Evolutionary conservation across 345 rosid genomes (phyloP).

Genomic region (Citrus medica): DNA sequence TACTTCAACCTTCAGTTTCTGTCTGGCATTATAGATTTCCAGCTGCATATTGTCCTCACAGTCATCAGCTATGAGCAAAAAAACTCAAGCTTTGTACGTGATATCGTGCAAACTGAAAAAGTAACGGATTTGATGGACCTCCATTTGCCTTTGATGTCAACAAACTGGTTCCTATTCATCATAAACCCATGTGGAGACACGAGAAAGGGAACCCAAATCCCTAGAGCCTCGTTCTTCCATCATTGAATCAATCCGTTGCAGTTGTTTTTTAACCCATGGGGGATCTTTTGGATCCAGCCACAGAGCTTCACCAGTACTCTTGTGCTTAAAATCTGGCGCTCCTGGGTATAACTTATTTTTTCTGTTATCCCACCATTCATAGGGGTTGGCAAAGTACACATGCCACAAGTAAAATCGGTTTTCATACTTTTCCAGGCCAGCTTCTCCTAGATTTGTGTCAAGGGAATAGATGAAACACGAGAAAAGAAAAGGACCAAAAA

Average conservation of each 20-base stretch:
- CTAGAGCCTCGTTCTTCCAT: constrained; percentile 23
- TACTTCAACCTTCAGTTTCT: too few relatives aligned
- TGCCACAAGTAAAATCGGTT: constrained; percentile 66
- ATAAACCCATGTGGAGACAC: constrained; percentile 44
- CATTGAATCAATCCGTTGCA: constrained; percentile 52
- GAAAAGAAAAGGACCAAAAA: neutral
- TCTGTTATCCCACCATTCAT: constrained; percentile 90
- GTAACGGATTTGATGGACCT: neutral
- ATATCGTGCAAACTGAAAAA: neutral
- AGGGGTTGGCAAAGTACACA: constrained; percentile 56
- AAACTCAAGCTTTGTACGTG: neutral
- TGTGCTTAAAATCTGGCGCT: constrained; percentile 75
- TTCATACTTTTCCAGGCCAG: constrained; percentile 17
- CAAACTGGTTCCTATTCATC: constrained; percentile 25
- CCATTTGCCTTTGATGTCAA: neutral
- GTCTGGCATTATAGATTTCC: neutral
- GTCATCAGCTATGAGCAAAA: neutral
- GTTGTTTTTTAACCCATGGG: constrained; percentile 61
- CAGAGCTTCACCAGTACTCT: constrained; percentile 63
- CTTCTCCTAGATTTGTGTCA: constrained; percentile 29
- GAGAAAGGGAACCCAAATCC: constrained; percentile 14
- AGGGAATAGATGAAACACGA: neutral
- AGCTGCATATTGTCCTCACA: neutral
- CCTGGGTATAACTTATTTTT: constrained; percentile 38
- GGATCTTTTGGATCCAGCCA: constrained; percentile 59